Evolutionary conservation across 768 basidiomycete species (phyloP).

Genomic region (Saitozyma podzolica): DNA sequence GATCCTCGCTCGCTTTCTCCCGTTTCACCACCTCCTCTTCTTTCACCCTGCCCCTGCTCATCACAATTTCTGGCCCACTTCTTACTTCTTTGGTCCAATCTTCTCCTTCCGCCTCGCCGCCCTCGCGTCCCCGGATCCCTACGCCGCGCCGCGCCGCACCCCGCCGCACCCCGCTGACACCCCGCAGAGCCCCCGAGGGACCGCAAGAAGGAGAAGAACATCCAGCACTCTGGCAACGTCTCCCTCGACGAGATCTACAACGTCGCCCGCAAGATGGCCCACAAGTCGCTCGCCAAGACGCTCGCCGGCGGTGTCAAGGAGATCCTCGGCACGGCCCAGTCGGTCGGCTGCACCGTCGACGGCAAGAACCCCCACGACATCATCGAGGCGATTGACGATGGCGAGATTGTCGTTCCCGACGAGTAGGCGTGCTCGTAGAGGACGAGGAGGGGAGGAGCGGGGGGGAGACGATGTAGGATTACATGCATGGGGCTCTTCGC

Average conservation of each 20-base stretch:
- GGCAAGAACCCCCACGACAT: constrained; percentile 89
- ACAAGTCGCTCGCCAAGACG: constrained; percentile 90
- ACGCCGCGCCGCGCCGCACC: too few species aligned
- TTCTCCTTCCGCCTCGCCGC: too few species aligned
- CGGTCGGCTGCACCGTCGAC: constrained; percentile 93
- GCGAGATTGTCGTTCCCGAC: constrained; percentile 54
- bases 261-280: constrained; percentile 89
- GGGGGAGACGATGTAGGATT: too few species aligned
- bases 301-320: constrained; percentile 89
- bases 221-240: constrained; percentile 96
- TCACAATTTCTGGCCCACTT: too few species aligned
- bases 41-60: too few species aligned
- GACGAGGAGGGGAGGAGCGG: too few species aligned
- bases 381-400: constrained; percentile 65
- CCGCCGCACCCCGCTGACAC: neutral
- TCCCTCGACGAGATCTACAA: constrained; percentile 88
- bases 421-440: constrained; percentile 40
- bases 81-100: too few species aligned
- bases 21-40: too few species aligned
- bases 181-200: constrained; percentile 92
- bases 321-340: constrained; percentile 97
- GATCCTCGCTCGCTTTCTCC: too few species aligned
- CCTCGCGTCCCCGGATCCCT: too few species aligned
- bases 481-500: too few species aligned
- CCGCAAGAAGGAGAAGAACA: constrained; percentile 99